Evolutionary conservation across 2,329 filamentous ascomycete genomes (phyloP), one percentile per base, ranked within the genome.

Genomic region (Colletotrichum sp.): DNA sequence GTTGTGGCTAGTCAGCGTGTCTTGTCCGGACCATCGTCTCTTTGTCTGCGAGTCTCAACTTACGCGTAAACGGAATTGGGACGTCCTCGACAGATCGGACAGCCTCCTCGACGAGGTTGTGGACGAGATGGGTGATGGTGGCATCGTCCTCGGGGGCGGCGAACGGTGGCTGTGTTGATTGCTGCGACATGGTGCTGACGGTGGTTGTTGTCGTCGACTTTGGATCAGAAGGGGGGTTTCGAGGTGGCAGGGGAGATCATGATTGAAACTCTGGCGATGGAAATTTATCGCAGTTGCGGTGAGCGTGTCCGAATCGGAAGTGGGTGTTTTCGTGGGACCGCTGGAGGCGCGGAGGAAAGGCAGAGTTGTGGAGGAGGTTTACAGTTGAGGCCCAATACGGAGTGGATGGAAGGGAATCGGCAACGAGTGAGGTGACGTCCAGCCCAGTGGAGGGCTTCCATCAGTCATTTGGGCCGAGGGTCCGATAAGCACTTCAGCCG

Each of bases 51-150:
- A 8, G 10, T 24, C 16, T 63, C 57, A 16, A 76, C 74, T 74
- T 52, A 76, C 74, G 74, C 48, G 70, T 55, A 18, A 76, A 24
- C 7, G 74, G 74, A 2, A 76, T 76, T 3, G 65, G 30, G 1
- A 76, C 65, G 34, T 43, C 74, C 21, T 76, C 74, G 14, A 60
- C 59, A n/a, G 74, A 76, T 28, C 74, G 74, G 57, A 76, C 74
- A 5, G 74, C 74, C 26, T 69, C 65, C 36, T 76, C 74, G 48
- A 76, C 70, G 9, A 76, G 71, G 12, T 74, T 69, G 14, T 76
- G 74, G 21, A 76, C 71, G 48, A 76, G 71, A 64, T 69, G 64
- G 14, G 73, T 69, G 65, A 69, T 74, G 59, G 63, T 30, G 9
- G 70, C 59, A 48, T 69, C 74, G 34, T 74, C 71, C 26, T 61